A percentile compares a stretch with the other conserved stretches of the same genome.
Evolutionary conservation across 1,139 yeast genomes (phyloP).

Genomic region (Diutina scorzettiae): DNA sequence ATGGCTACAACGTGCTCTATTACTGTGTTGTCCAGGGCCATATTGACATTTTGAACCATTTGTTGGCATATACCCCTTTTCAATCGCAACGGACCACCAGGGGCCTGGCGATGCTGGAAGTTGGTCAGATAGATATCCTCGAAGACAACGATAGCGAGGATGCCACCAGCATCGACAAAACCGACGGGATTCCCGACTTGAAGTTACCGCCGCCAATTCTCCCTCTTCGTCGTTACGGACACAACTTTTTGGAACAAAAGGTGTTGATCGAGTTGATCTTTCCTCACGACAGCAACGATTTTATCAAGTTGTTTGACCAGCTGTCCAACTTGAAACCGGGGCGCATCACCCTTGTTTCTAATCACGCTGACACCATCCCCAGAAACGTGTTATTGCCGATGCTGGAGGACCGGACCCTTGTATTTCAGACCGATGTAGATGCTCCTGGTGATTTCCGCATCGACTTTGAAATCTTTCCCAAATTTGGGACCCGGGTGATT

Average conservation of each 20-base stretch:
- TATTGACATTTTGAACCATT: constrained; percentile 59
- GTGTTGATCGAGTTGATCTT: constrained; percentile 69
- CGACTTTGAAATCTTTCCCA: constrained; percentile 88
- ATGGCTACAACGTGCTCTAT: constrained; percentile 71
- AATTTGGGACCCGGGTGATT: constrained; percentile 83
- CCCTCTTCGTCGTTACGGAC: constrained; percentile 89
- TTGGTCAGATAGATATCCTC: not conserved
- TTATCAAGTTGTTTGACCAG: constrained; percentile 42
- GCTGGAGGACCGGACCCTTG: constrained; percentile 37
- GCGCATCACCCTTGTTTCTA: constrained; percentile 64
- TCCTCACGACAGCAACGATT: constrained; percentile 36
- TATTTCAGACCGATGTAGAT: constrained; percentile 77
- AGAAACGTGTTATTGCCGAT: constrained; percentile 74
- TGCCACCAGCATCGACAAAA: constrained; percentile 24
- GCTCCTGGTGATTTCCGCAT: constrained; percentile 54
- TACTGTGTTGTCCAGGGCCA: constrained; percentile 95
- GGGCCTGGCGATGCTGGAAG: not conserved
- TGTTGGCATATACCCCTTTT: constrained; percentile 23
- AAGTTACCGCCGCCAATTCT: constrained; percentile 92
- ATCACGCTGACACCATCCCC: constrained; percentile 66
- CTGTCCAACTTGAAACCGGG: constrained; percentile 36
- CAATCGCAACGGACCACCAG: not conserved
- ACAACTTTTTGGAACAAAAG: constrained; percentile 83
- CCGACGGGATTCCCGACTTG: constrained; percentile 79
- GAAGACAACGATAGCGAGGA: constrained; percentile 29